A percentile compares a stretch with the other conserved stretches of the same genome.
phyloP scores from a whole-genome alignment of 1,139 yeast species.

The Geotrichum citri-aurantii region DNA sequence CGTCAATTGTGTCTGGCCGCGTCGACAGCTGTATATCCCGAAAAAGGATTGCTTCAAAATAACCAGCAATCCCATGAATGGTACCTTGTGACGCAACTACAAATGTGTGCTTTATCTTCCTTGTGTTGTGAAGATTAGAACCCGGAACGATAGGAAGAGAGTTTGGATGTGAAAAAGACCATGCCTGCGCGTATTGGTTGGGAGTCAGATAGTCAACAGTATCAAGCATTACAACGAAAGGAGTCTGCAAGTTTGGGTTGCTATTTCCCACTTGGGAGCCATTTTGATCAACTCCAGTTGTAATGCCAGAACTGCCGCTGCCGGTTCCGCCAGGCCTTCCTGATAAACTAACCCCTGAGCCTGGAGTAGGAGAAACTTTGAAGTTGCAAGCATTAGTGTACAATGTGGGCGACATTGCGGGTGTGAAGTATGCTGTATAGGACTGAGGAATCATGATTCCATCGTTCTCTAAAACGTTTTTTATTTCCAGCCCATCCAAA shows the following conservation, averaged over 20 bases:
- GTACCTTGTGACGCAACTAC: slow-evolving; percentile 43
- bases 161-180: slow-evolving; percentile 16
- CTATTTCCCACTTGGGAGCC: slow-evolving; percentile 20
- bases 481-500: slow-evolving; percentile 35
- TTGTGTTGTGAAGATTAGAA: slow-evolving; percentile 30
- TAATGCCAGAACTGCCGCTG: background rate
- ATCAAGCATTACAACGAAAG: slow-evolving; percentile 57
- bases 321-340: slow-evolving; percentile 4
- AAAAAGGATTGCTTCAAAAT: slow-evolving; percentile 61
- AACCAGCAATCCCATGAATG: slow-evolving; percentile 72
- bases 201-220: slow-evolving; percentile 39
- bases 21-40: slow-evolving; percentile 53
- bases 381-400: slow-evolving; percentile 23
- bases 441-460: slow-evolving; percentile 59
- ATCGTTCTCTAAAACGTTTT: slow-evolving; percentile 29
- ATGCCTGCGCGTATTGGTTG: slow-evolving; percentile 14
- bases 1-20: slow-evolving; percentile 41
- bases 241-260: slow-evolving; percentile 38
- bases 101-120: slow-evolving; percentile 36
- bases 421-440: slow-evolving; percentile 54
- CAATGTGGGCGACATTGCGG: slow-evolving; percentile 54
- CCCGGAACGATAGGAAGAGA: background rate
- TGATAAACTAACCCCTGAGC: slow-evolving; percentile 8
- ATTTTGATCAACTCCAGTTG: background rate
- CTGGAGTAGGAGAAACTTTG: slow-evolving; percentile 9